These are phyloP conservation scores for Hebeloma cylindrosporum DNA, from an alignment of 768 basidiomycete genomes.

Conservation along the genomic window DNA sequence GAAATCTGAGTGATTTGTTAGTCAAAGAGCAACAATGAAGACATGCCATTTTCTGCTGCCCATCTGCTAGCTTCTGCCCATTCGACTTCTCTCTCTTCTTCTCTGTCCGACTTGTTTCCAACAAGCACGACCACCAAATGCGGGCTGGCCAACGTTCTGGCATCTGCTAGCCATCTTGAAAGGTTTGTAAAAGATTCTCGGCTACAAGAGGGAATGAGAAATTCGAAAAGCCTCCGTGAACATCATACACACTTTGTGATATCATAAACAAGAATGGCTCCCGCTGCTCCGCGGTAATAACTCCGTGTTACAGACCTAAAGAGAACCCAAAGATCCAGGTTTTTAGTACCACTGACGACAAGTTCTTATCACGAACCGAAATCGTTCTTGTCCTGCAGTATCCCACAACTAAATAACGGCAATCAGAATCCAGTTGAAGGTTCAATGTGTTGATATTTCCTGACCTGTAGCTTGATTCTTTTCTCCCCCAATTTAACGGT, in stretches of 20 bases:
- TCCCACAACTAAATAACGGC: conserved; percentile 77
- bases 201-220: conserved; percentile 41
- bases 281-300: conserved; percentile 94
- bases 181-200: conserved; percentile 86
- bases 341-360: background rate
- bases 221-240: background rate
- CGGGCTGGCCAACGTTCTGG: conserved; percentile 87
- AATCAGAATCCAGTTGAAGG: conserved; percentile 19
- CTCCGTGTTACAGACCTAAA: conserved; percentile 86
- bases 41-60: conserved; percentile 91
- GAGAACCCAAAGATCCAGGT: background rate
- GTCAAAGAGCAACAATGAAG: background rate
- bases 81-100: conserved; percentile 93
- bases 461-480: conserved; percentile 91
- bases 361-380: conserved; percentile 51
- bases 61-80: conserved; percentile 94
- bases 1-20: conserved; percentile 11
- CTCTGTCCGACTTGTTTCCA: conserved; percentile 93
- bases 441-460: conserved; percentile 20
- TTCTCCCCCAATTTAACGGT: conserved; percentile 93
- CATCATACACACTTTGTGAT: conserved; percentile 69
- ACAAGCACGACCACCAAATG: conserved; percentile 89
- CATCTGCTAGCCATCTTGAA: conserved; percentile 90
- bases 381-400: conserved; percentile 95
- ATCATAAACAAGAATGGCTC: conserved; percentile 91